These are phyloP conservation scores for Xylogone sp. DNA, from an alignment of 2,329 filamentous ascomycete genomes.

Conservation along the genomic window DNA sequence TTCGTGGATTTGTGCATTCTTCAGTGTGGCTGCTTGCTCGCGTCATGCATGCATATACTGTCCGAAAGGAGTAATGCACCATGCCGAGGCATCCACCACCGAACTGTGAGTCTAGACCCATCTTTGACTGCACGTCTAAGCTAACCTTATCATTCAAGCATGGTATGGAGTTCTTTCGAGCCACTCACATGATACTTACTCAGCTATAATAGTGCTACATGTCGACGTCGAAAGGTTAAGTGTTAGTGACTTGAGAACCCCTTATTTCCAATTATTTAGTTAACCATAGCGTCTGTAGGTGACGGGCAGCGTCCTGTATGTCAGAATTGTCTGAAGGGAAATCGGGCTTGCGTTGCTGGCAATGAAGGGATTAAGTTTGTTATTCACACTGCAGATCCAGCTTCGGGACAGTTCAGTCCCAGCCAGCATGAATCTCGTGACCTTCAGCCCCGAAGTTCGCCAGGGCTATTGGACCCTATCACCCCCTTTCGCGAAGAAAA, in stretches of 20 bases:
- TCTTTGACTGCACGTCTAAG: background rate
- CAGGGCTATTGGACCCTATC: background rate
- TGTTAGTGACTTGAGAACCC: background rate
- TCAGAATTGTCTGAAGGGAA: background rate
- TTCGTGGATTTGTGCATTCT: too few relatives aligned
- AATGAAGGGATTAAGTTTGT: conserved; percentile 4
- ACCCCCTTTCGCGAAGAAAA: background rate
- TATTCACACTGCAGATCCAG: conserved; percentile 6
- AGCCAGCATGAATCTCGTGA: background rate
- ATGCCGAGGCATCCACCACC: background rate
- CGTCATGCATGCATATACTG: background rate
- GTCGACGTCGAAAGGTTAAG: conserved; percentile 1
- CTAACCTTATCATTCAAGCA: background rate
- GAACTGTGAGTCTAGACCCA: background rate
- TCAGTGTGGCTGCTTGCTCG: too few relatives aligned
- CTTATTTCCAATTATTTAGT: background rate
- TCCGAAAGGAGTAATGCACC: background rate
- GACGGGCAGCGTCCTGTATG: conserved; percentile 1
- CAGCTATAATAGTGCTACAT: background rate
- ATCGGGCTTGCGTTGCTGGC: background rate
- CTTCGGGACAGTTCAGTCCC: background rate
- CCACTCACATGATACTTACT: background rate
- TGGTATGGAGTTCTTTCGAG: background rate
- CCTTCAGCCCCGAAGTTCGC: background rate
- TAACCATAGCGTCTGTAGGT: background rate